Percentiles rank a stretch among this genome's conserved stretches.
Conservation (phyloP, 371 early-diverging fungal genomes). For the Mortierella sp. region DNA sequence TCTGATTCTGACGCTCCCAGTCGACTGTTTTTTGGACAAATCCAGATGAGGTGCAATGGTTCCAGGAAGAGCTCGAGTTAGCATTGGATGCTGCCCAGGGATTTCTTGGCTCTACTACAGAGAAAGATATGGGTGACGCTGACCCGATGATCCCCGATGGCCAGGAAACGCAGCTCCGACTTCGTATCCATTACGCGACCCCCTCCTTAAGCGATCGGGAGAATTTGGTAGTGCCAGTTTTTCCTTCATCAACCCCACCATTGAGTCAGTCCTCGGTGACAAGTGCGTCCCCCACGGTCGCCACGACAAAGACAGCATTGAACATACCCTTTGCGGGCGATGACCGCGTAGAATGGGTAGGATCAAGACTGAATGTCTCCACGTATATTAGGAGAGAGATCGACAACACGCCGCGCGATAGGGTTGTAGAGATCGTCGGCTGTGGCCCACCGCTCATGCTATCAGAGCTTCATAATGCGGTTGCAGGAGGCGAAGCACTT, state of each 20-base stretch:
- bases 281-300: background rate
- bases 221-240: constrained; percentile 9
- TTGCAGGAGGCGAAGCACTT: constrained; percentile 30
- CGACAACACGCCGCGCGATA: constrained; percentile 21
- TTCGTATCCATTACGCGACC: constrained; percentile 22
- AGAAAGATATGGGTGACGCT: constrained; percentile 33
- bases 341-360: constrained; percentile 37
- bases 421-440: constrained; percentile 35
- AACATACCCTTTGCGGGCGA: constrained; percentile 40
- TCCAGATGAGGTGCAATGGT: constrained; percentile 63
- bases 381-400: constrained; percentile 24
- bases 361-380: constrained; percentile 20
- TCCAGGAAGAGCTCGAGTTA: constrained; percentile 58
- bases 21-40: too few species aligned
- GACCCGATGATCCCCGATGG: constrained; percentile 24
- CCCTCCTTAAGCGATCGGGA: constrained; percentile 22
- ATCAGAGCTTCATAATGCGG: constrained; percentile 43
- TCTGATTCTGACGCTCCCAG: too few species aligned
- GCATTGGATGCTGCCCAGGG: constrained; percentile 34
- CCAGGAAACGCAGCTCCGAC: constrained; percentile 11
- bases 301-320: constrained; percentile 6
- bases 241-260: background rate
- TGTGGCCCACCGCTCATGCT: constrained; percentile 43
- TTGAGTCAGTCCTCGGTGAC: background rate
- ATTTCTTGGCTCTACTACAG: constrained; percentile 9